Evolutionary conservation across 768 basidiomycete genomes (phyloP), one percentile per base, ranked within the genome.

Genomic region (Lactarius quietus): DNA sequence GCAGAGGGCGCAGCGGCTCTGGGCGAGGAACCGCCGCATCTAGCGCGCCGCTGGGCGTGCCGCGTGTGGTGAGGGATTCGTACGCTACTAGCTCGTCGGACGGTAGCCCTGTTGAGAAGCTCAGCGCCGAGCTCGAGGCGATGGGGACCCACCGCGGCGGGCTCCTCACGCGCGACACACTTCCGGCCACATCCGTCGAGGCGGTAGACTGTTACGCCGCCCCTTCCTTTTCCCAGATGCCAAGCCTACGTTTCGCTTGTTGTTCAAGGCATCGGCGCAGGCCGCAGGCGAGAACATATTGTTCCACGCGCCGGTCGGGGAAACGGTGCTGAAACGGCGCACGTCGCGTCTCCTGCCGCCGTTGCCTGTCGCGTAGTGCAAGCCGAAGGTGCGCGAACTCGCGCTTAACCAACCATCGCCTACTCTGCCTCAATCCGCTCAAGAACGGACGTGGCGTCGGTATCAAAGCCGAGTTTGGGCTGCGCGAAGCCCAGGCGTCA

Each of bases 401-500:
- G 74, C 87, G 38, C 74, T 88, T n/a, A 54, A 88, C 87, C 38
- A 81, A 76, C n/a, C 76, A 77, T 33, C 80, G 87, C 43, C 70
- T 88, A 6, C 62, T 88, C 38, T 87, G 85, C 62, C 72, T 88
- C 36, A 88, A 88, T 73, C 75, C 76, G 64, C 74, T 75, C 45
- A 75, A 76, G 61, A 76, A 73, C 41, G 74, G 73, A 20, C 74
- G 75, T 6, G 76, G 74, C 17, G 71, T 82, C 26, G 74, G 80
- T 15, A 67, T 87, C 53, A 86, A 86, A 70, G 77, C 76, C 6
- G 86, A 87, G 71, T 72, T 85, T n/a, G 72, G 74, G n/a, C 63
- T 86, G 57, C 75, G 74, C 60, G 72, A 33, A 57, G 41, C 68
- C 6, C 62, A 56, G 3, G 66, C 61, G 52, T 26, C 57, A 3